These are phyloP conservation scores for Cetradonia linearis DNA, from an alignment of 495 filamentous ascomycete genomes.

Conservation along the genomic window DNA sequence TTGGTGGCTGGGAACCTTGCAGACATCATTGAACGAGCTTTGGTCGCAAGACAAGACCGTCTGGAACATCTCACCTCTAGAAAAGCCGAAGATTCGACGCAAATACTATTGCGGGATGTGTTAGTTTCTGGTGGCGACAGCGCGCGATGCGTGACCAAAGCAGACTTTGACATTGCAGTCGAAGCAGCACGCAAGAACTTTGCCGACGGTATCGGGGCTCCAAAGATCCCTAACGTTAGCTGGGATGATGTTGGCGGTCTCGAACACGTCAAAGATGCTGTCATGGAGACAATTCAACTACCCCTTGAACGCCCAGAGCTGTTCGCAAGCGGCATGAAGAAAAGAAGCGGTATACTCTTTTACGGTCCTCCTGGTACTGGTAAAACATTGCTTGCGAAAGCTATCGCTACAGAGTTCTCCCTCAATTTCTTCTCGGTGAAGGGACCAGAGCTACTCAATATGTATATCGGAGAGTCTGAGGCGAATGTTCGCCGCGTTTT, in stretches of 20 bases:
- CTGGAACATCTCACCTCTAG: slow-evolving; percentile 56
- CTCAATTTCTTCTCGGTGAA: slow-evolving; percentile 99
- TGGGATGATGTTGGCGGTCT: slow-evolving; percentile 97
- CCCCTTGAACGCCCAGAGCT: slow-evolving; percentile 87
- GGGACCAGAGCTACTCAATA: slow-evolving; percentile 92
- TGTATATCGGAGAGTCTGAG: slow-evolving; percentile 99
- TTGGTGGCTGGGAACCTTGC: slow-evolving; percentile 88
- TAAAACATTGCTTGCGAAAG: slow-evolving; percentile 93
- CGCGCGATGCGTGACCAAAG: slow-evolving; percentile 65
- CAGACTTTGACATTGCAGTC: slow-evolving; percentile 81
- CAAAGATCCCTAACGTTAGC: slow-evolving; percentile 92
- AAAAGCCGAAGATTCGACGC: slow-evolving; percentile 28
- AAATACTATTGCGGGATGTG: slow-evolving; percentile 65
- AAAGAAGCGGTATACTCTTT: slow-evolving; percentile 93
- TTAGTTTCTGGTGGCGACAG: slow-evolving; percentile 80
- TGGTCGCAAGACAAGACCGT: slow-evolving; percentile 61
- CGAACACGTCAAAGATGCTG: slow-evolving; percentile 85
- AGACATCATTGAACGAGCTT: slow-evolving; percentile 85
- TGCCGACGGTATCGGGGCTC: slow-evolving; percentile 90
- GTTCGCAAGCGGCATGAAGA: slow-evolving; percentile 98
- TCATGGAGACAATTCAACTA: slow-evolving; percentile 93
- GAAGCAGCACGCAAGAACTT: slow-evolving; percentile 96
- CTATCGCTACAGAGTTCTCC: slow-evolving; percentile 95
- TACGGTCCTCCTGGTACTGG: slow-evolving; percentile 96
- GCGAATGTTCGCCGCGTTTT: slow-evolving; percentile 95